A percentile compares a stretch with the other conserved stretches of the same genome.
Conservation (phyloP, 768 basidiomycete species). For the Agaricus sinodeliciosus region DNA sequence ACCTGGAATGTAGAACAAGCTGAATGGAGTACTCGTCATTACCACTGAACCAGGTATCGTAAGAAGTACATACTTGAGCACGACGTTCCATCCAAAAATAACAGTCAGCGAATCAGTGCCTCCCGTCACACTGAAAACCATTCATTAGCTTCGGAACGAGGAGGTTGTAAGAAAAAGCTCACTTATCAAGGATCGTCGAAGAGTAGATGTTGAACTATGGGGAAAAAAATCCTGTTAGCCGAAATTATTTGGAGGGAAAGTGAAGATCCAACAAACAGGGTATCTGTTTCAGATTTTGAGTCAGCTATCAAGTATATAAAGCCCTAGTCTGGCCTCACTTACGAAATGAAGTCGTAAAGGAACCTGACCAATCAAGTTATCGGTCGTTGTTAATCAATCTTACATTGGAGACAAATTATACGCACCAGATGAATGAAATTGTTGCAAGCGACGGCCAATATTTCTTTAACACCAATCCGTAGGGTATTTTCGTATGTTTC, state of each 20-base stretch:
- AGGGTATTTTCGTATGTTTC: slow-evolving; percentile 69
- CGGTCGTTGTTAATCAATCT: neutral
- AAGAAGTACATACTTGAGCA: slow-evolving; percentile 59
- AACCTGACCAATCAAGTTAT: slow-evolving; percentile 35
- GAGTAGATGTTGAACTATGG: slow-evolving; percentile 75
- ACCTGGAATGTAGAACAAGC: slow-evolving; percentile 37
- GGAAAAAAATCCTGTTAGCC: neutral
- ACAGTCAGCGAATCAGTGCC: slow-evolving; percentile 41
- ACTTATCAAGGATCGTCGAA: slow-evolving; percentile 67
- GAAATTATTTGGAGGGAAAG: neutral
- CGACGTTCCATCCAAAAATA: slow-evolving; percentile 79
- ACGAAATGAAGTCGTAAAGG: slow-evolving; percentile 77
- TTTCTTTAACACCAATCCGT: slow-evolving; percentile 65
- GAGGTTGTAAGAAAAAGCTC: slow-evolving; percentile 12
- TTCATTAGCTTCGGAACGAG: neutral
- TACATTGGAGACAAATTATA: slow-evolving; percentile 2
- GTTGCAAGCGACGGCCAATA: slow-evolving; percentile 76
- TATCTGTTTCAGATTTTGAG: slow-evolving; percentile 34
- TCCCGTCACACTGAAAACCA: slow-evolving; percentile 48
- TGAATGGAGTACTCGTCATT: neutral
- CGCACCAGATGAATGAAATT: slow-evolving; percentile 69
- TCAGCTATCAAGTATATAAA: neutral
- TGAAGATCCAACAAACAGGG: slow-evolving; percentile 39
- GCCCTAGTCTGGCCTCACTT: slow-evolving; percentile 20
- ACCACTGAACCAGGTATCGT: neutral